phyloP scores from a whole-genome alignment of 2,329 filamentous ascomycete species.

The Talaromyces sp. region DNA sequence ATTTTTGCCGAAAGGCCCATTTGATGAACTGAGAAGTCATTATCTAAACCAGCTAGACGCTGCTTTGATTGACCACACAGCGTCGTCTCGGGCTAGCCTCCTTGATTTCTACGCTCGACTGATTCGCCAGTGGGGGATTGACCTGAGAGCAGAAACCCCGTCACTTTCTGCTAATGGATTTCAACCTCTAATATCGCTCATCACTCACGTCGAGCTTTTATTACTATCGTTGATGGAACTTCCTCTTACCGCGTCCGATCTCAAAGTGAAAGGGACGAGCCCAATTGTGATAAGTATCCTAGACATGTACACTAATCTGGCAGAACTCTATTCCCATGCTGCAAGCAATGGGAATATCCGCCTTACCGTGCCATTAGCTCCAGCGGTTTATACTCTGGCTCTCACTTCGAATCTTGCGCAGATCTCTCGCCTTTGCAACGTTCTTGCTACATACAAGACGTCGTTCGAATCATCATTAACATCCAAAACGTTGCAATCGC shows the following conservation, averaged over 20 bases:
- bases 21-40: slow-evolving; percentile 28
- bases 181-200: slow-evolving; percentile 37
- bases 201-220: slow-evolving; percentile 51
- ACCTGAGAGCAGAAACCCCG: slow-evolving; percentile 25
- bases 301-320: slow-evolving; percentile 64
- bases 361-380: slow-evolving; percentile 63
- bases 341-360: slow-evolving; percentile 53
- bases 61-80: slow-evolving; percentile 31
- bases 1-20: slow-evolving; percentile 27
- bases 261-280: slow-evolving; percentile 14
- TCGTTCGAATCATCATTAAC: slow-evolving; percentile 63
- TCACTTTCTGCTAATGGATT: slow-evolving; percentile 22
- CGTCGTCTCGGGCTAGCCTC: slow-evolving; percentile 54
- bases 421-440: slow-evolving; percentile 63
- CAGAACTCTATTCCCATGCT: slow-evolving; percentile 52
- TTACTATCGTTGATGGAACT: slow-evolving; percentile 57
- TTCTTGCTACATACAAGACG: slow-evolving; percentile 68
- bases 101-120: slow-evolving; percentile 65
- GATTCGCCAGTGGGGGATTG: slow-evolving; percentile 52
- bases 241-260: slow-evolving; percentile 31
- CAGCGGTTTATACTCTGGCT: slow-evolving; percentile 65
- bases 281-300: slow-evolving; percentile 51
- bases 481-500: slow-evolving; percentile 32
- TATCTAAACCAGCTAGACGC: slow-evolving; percentile 39
- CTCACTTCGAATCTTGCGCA: slow-evolving; percentile 62